Conservation (phyloP, 2,329 filamentous ascomycete species). For the Neospermospora avenae region DNA sequence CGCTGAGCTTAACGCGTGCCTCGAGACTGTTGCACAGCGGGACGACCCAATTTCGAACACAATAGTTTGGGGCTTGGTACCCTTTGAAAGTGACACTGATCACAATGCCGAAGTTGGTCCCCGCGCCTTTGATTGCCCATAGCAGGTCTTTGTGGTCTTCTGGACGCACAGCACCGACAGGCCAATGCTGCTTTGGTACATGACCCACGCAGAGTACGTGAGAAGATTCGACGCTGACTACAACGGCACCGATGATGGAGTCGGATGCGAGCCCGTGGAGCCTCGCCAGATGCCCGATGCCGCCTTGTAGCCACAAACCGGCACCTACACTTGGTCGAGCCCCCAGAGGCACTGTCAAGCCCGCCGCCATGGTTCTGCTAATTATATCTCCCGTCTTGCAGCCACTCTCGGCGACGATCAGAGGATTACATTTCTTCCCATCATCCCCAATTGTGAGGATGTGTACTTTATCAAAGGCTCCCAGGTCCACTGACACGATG, state of each 20-base stretch:
- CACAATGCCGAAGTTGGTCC: constrained; percentile 28
- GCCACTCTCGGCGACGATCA: constrained; percentile 52
- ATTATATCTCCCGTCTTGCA: constrained; percentile 56
- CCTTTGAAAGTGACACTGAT: constrained; percentile 26
- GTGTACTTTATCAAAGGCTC: constrained; percentile 49
- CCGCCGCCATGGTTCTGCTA: constrained; percentile 38
- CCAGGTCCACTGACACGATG: constrained; percentile 57
- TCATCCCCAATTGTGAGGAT: constrained; percentile 44
- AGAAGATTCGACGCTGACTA: constrained; percentile 50
- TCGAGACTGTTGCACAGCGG: constrained; percentile 27
- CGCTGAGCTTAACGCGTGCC: constrained; percentile 35
- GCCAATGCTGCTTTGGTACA: constrained; percentile 15
- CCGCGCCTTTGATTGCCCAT: constrained; percentile 28
- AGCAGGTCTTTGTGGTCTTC: constrained; percentile 24
- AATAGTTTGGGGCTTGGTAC: constrained; percentile 20
- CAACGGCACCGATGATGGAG: constrained; percentile 55
- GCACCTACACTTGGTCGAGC: constrained; percentile 60
- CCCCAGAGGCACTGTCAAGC: constrained; percentile 56
- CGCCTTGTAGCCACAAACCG: constrained; percentile 62
- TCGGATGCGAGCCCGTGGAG: constrained; percentile 56
- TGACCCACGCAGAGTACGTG: constrained; percentile 48
- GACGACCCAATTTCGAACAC: constrained; percentile 23
- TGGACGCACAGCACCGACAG: constrained; percentile 18
- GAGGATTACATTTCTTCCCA: constrained; percentile 25
- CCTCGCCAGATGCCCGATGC: constrained; percentile 46